Percentiles rank a stretch among this genome's conserved stretches.
Conservation (phyloP, 1,284 basidiomycete species). For the Rhodotorula sp. region DNA sequence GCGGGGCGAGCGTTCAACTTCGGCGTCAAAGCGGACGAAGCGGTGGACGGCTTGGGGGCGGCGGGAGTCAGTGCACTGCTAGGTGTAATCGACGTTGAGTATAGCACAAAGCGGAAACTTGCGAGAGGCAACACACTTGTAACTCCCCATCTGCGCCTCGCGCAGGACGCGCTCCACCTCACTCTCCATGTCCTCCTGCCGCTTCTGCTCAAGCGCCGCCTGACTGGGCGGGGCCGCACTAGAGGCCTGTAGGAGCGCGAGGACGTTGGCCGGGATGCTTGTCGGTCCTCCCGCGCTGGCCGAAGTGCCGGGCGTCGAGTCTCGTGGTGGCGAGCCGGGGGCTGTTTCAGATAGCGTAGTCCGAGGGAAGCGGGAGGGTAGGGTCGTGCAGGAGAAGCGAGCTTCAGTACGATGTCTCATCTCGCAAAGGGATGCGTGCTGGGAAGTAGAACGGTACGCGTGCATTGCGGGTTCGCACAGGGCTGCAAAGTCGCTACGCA, state of each 20-base stretch:
- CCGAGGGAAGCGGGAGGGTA: background rate
- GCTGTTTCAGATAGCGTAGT: background rate
- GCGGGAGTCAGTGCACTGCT: conserved; percentile 13
- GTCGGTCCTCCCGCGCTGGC: background rate
- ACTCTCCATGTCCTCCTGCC: conserved; percentile 9
- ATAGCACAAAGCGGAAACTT: no score
- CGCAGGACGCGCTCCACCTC: conserved; percentile 29
- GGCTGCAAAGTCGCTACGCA: conserved; percentile 16
- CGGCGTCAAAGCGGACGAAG: conserved; percentile 28
- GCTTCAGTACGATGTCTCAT: conserved; percentile 5
- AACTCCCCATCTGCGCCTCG: conserved; percentile 14
- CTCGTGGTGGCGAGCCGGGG: background rate
- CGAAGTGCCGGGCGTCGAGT: background rate
- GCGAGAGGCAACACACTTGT: no score
- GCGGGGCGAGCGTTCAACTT: background rate
- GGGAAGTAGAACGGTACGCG: conserved; percentile 1
- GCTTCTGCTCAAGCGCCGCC: conserved; percentile 20
- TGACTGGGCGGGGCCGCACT: background rate
- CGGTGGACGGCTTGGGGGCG: conserved; percentile 54
- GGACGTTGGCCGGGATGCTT: conserved; percentile 33
- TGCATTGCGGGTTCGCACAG: conserved; percentile 16
- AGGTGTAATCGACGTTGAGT: no score
- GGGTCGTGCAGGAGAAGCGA: background rate
- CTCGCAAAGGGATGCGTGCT: background rate
- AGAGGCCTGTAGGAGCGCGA: conserved; percentile 25